These are phyloP conservation scores for Henckelia pumila DNA, from an alignment of 257 asterid genomes.

Conservation along the genomic window DNA sequence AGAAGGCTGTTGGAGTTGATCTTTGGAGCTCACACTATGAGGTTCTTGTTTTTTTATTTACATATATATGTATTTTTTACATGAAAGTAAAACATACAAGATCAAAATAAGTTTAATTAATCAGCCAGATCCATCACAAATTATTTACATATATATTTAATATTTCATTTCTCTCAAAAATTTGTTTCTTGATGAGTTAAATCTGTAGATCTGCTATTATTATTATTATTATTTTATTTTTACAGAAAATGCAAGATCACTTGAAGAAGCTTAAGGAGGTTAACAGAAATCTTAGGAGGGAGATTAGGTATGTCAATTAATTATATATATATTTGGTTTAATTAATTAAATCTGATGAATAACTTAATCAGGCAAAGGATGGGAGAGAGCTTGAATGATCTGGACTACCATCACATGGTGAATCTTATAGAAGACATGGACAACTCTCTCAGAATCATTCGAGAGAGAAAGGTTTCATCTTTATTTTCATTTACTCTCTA, in stretches of 20 bases:
- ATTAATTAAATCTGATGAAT: neutral
- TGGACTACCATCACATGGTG: slow-evolving; percentile 45
- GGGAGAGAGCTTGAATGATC: slow-evolving; percentile 58
- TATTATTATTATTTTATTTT: too few relatives aligned
- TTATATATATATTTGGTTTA: neutral
- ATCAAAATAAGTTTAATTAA: too few relatives aligned
- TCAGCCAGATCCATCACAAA: too few relatives aligned
- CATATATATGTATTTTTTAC: too few relatives aligned
- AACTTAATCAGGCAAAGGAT: slow-evolving; percentile 44
- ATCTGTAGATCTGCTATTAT: neutral
- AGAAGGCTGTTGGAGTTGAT: slow-evolving; percentile 68
- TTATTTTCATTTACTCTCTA: neutral
- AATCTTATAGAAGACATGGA: slow-evolving; percentile 49
- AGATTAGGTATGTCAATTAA: slow-evolving; percentile 72
- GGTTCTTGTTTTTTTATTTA: slow-evolving; percentile 45
- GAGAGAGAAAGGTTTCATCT: slow-evolving; percentile 43
- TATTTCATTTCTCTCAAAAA: neutral
- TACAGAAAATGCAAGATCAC: slow-evolving; percentile 88
- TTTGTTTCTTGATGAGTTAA: neutral
- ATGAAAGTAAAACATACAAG: too few relatives aligned
- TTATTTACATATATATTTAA: neutral
- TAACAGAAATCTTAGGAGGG: slow-evolving; percentile 70
- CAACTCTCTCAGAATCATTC: slow-evolving; percentile 38
- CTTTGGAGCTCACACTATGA: slow-evolving; percentile 83
- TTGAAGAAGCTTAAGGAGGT: slow-evolving; percentile 78